These are phyloP conservation scores for Rachicladosporium sp. DNA, from an alignment of 2,329 filamentous ascomycete species.

Conservation along the genomic window DNA sequence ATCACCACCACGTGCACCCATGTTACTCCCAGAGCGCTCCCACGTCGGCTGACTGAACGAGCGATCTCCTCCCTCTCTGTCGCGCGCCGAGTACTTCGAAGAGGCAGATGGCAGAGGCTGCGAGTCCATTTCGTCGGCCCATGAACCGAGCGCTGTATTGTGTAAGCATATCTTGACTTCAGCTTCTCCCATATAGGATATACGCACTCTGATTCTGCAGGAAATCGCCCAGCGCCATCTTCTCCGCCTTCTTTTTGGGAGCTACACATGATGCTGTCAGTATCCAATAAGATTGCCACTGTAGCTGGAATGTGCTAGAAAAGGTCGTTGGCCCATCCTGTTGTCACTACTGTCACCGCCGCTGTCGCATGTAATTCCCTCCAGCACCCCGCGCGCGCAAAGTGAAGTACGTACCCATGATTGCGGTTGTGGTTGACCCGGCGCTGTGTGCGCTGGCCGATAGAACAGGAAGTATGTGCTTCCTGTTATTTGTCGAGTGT, in stretches of 20 bases:
- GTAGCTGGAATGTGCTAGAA: not conserved
- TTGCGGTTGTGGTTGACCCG: conserved; percentile 33
- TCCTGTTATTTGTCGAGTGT: too few relatives aligned
- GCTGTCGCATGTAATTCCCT: conserved; percentile 1
- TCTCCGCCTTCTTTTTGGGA: conserved; percentile 83
- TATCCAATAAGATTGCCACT: conserved; percentile 1
- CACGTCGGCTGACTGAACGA: conserved; percentile 29
- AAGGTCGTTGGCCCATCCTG: not conserved
- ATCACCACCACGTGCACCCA: conserved; percentile 18
- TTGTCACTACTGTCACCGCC: not conserved
- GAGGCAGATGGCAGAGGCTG: conserved; percentile 21
- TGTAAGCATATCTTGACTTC: conserved; percentile 2
- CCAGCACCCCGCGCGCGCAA: conserved; percentile 2
- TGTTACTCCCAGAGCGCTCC: conserved; percentile 14
- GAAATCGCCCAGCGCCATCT: conserved; percentile 96
- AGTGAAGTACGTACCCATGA: conserved; percentile 39
- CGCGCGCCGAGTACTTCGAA: conserved; percentile 10
- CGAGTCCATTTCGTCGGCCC: conserved; percentile 93
- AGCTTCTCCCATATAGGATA: not conserved
- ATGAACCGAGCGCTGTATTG: conserved; percentile 63
- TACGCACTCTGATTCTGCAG: conserved; percentile 70
- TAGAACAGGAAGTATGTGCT: too few relatives aligned
- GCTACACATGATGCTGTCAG: conserved; percentile 16
- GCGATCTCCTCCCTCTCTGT: conserved; percentile 27
- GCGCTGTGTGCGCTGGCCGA: too few relatives aligned